Conservation (phyloP, 1,139 yeast species). For the Debaryomyces nepalensis region DNA sequence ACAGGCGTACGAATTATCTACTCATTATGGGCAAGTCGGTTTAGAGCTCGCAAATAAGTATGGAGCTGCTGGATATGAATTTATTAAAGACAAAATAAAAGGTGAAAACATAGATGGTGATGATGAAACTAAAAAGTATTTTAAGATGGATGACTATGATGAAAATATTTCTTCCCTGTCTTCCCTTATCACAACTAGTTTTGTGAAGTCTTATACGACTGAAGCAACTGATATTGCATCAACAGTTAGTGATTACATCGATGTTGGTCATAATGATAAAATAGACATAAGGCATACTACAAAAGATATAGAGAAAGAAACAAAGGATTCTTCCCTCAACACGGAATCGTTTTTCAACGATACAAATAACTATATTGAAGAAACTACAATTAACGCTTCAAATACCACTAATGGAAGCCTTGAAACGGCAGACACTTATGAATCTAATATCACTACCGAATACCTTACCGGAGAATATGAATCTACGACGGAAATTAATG, state of each 20-base stretch:
- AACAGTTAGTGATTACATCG: no score
- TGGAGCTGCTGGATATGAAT: slow-evolving; percentile 33
- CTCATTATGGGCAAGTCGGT: slow-evolving; percentile 27
- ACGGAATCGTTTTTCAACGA: slow-evolving; percentile 25
- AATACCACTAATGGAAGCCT: slow-evolving; percentile 12
- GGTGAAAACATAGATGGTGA: slow-evolving; percentile 39
- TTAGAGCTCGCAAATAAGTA: slow-evolving; percentile 34
- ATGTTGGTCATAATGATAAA: slow-evolving; percentile 14
- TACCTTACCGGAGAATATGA: no score
- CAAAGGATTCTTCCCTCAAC: slow-evolving; percentile 22
- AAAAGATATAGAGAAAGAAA: slow-evolving; percentile 22
- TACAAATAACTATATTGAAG: slow-evolving; percentile 21
- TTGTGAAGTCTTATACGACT: not conserved
- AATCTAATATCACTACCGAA: no score
- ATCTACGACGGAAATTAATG: no score
- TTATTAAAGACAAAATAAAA: slow-evolving; percentile 46
- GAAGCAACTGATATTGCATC: slow-evolving; percentile 10
- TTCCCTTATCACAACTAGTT: slow-evolving; percentile 1
- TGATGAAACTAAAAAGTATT: slow-evolving; percentile 29
- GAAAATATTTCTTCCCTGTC: slow-evolving; percentile 14
- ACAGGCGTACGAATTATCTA: slow-evolving; percentile 24
- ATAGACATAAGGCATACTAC: slow-evolving; percentile 24
- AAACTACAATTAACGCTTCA: slow-evolving; percentile 13
- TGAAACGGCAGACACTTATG: no score
- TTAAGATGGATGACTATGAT: slow-evolving; percentile 34